A percentile compares a stretch with the other conserved stretches of the same genome.
Evolutionary conservation across 75 land plant genomes (phyloP).

Genomic region (Gnetum montanum): DNA sequence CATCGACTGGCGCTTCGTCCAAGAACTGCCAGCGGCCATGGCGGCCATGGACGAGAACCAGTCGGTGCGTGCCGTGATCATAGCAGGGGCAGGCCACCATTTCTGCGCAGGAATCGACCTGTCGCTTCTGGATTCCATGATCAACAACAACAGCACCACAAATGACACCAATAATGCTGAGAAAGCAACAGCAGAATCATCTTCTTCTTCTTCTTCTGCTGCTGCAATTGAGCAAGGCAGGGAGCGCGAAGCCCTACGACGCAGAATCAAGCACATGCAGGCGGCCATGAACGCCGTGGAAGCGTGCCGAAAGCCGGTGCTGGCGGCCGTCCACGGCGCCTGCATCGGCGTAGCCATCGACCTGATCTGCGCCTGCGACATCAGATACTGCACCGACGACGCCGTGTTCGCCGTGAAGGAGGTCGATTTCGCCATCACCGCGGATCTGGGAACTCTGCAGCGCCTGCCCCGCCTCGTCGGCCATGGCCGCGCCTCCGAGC

Average conservation of each 20-base stretch:
- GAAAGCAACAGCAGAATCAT: too few relatives aligned
- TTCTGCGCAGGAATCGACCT: constrained; percentile 96
- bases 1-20: constrained; percentile 45
- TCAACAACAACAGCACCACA: not conserved
- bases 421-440: constrained; percentile 77
- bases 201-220: not conserved
- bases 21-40: constrained; percentile 66
- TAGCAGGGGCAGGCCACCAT: constrained; percentile 48
- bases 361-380: constrained; percentile 74
- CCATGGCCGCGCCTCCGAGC: constrained; percentile 59
- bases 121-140: constrained; percentile 15
- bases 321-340: constrained; percentile 76
- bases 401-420: constrained; percentile 80
- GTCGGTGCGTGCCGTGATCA: constrained; percentile 47
- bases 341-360: constrained; percentile 91
- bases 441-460: constrained; percentile 89
- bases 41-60: constrained; percentile 61
- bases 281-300: constrained; percentile 67
- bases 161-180: too few relatives aligned
- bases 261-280: constrained; percentile 51
- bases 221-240: constrained; percentile 17
- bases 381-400: constrained; percentile 58
- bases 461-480: constrained; percentile 81
- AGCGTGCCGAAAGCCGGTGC: constrained; percentile 83
- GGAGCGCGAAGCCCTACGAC: constrained; percentile 29